Conservation (phyloP, 768 basidiomycete species). For the Pleurotus pulmonarius region DNA sequence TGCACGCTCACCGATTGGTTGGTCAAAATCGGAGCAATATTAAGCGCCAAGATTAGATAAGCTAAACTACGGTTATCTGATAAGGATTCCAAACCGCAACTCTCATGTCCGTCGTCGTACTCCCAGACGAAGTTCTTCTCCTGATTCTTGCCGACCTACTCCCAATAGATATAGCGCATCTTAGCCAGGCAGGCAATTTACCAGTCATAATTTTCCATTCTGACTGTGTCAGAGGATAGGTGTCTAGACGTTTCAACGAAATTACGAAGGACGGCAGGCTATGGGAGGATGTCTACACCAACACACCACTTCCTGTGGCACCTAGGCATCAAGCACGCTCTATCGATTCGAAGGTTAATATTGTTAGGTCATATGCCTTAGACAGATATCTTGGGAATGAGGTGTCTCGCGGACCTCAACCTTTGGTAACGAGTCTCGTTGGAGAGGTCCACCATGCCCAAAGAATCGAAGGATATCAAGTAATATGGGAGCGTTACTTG, state of each 20-base stretch:
- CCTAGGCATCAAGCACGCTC: neutral
- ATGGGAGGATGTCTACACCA: neutral
- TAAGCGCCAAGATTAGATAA: neutral
- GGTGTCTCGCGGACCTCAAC: neutral
- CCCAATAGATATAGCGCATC: neutral
- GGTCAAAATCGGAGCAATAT: conserved; percentile 2
- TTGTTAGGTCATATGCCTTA: neutral
- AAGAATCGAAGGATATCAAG: neutral
- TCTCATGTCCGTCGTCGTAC: neutral
- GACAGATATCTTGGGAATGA: neutral
- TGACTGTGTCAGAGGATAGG: neutral
- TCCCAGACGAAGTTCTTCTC: neutral
- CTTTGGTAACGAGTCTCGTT: neutral
- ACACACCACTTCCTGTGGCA: neutral
- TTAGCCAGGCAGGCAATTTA: neutral
- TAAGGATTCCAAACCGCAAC: neutral
- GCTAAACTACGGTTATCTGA: neutral
- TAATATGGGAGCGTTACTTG: neutral
- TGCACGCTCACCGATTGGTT: neutral
- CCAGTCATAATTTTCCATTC: neutral
- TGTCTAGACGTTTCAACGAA: neutral
- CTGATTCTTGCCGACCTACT: neutral
- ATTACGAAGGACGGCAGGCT: neutral
- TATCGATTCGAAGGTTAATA: neutral
- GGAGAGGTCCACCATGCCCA: neutral